Evolutionary conservation across 306 rosid genomes (phyloP), one percentile per base, ranked within the genome.

Genomic region (Lablab purpureus): DNA sequence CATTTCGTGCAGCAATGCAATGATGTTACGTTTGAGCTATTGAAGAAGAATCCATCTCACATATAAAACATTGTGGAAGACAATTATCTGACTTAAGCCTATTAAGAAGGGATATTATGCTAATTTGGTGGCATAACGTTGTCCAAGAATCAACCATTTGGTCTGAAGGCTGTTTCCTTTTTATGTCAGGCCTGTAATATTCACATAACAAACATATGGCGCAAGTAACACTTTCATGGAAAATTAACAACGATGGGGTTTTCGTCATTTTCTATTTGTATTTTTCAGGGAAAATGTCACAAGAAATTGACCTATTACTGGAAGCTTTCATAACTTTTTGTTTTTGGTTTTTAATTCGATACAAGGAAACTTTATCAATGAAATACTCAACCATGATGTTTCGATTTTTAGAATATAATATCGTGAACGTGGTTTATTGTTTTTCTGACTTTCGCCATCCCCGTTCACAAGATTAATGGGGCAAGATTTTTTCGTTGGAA

Each of bases 1-100:
- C n/a, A 71, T 71, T 83, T 83, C 83, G 86, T 83, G 71, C 40
- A 18, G 75, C 71, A 65, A 45, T 54, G 70, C 69, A 37, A 52
- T 77, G 86, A 77, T 64, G 82, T 54, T 43, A 77, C 82, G 79
- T 83, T 77, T 52, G 49, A 83, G 22, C 82, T 32, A 60, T 62
- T 64, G 69, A 51, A 73, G 74, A 76, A 71, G 14, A 41, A 41
- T 41, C 14, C 2, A 41, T 70, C 78, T 69, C 9, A 27, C 68
- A 70, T 28, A 9, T 34, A 62, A 17, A 77, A 54, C 54, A 21
- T 30, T 17, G 54, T 75, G 51, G 45, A n/a, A n/a, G 6, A 45
- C 65, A 34, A 71, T 30, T 51, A 52, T 65, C 54, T 30, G 62
- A 67, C 70, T 21, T 64, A 69, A 46, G 11, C 27, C 34, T 46